Evolutionary conservation across 163 green algal genomes (phyloP), one percentile per base, ranked within the genome.

Genomic region (Picocystis sp.): DNA sequence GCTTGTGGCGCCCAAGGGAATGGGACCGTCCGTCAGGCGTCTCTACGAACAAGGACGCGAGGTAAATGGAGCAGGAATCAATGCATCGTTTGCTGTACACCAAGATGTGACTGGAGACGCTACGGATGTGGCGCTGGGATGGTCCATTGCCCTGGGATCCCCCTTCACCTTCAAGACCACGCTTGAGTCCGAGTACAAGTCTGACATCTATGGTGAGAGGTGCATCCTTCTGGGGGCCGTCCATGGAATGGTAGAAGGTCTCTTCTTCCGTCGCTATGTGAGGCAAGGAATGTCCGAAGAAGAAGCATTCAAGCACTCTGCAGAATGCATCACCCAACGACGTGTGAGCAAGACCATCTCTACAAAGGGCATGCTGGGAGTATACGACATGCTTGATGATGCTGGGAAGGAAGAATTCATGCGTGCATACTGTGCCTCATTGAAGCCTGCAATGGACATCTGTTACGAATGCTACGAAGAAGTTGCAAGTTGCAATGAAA

Each of bases 381-480:
- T 99, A 19, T 99, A 98, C 75, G 70, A 97, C 53, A 60, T 64
- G 21, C 69, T 98, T 13, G 60, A 66, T 47, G 81, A 79, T 2
- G 73, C 69, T 0, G 88, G 70, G 73, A 95, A 96, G 80, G 81
- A 93, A 64, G 70, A 78, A 21, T 97, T 97, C 74, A 70, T 89
- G 67, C 50, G 80, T 29, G 65, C 71, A 21, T 94, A 93, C 65
- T 68, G 64, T 23, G 83, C 82, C 11, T 72, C 76, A 35, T 87
- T 90, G 63, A 64, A 70, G 52, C 90, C 90, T 15, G 74, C 81
- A 49, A 81, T 93, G 78, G 90, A 99, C 75, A 86, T 99, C 62
- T 94, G 89, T 76, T 80, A 82, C 47, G 90, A 99, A 81, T 92
- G 91, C 69, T 99, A 98, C 68, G 90, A 99, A 70, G 90, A 98